Conservation (phyloP, 2,329 filamentous ascomycete genomes). For the Juglanconis sp. region DNA sequence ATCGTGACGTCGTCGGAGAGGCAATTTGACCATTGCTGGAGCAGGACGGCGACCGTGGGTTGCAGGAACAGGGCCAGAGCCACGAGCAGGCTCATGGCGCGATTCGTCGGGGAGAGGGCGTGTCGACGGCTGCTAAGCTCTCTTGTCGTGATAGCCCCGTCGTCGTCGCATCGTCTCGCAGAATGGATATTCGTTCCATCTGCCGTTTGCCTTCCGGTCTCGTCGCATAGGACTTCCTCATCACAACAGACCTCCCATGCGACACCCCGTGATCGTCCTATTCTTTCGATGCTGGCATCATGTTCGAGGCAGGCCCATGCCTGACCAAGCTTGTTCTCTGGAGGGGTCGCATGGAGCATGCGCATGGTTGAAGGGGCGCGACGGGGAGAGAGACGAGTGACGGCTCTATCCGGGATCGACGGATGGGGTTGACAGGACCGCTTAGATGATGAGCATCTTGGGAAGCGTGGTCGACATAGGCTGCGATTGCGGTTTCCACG, state of each 20-base stretch:
- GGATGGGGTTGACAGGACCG: slow-evolving; percentile 4
- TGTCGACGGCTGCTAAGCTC: not conserved
- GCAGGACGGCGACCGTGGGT: slow-evolving; percentile 56
- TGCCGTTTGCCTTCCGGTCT: not conserved
- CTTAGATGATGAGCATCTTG: slow-evolving; percentile 19
- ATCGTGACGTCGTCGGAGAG: slow-evolving; percentile 60
- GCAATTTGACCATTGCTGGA: slow-evolving; percentile 82
- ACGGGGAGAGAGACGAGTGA: slow-evolving; percentile 5
- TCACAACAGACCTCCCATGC: not conserved
- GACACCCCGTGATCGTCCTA: not conserved
- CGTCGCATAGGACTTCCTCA: not conserved
- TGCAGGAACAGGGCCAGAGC: slow-evolving; percentile 30
- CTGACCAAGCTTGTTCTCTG: slow-evolving; percentile 10
- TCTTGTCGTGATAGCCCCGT: not conserved
- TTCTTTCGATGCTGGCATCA: slow-evolving; percentile 3
- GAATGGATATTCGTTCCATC: not conserved
- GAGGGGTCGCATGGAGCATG: slow-evolving; percentile 9
- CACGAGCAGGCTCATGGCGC: slow-evolving; percentile 34
- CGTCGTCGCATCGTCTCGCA: not conserved
- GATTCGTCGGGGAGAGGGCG: not conserved
- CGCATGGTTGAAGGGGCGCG: slow-evolving; percentile 15
- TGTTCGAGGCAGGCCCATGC: slow-evolving; percentile 8
- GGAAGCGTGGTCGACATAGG: slow-evolving; percentile 9
- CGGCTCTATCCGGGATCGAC: slow-evolving; percentile 4
- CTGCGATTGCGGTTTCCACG: not conserved